Evolutionary conservation across 2,329 filamentous ascomycete genomes (phyloP), one percentile per base, ranked within the genome.

Genomic region (Claviceps maximensis): DNA sequence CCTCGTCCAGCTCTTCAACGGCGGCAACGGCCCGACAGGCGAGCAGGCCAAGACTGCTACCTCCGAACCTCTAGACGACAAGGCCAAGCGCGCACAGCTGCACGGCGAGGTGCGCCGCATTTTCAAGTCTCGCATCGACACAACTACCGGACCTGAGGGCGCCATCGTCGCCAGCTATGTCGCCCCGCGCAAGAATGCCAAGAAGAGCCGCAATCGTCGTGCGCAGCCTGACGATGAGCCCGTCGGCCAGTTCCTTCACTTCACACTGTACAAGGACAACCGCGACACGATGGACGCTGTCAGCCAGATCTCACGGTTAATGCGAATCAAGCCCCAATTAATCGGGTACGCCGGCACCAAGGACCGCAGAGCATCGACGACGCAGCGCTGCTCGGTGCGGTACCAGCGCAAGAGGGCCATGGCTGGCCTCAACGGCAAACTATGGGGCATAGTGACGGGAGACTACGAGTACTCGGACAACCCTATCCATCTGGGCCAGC

Each of bases 231-330:
- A 64, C 3, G 64, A 68, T 54, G 66, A 68, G 56, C 66, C 66
- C 54, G 56, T 67, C 76, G 88, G 86, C 19, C 84, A 89, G 49
- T 93, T 88, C 66, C 72, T 95, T 15, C 89, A 95, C 67, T 95
- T 95, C 66, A 91, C 87, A 0, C 75, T 96, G 50, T 94, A 91
- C 78, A 96, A 96, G 71, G 90, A 95, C 71, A 96, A 96, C 71
- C 90, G 91, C 64, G 90, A 96, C 65, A 96, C 90, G 1, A 94
- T 95, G 87, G 90, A 96, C 61, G 84, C 88, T 0, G 76, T 94
- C 51, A 84, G 81, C 51, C 87, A 86, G 62, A 77, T 96, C 42
- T 80, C 84, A 1, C 84, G 84, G 45, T 78, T 85, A 58, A 70
- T 95, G 57, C 86, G 84, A 63, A 74, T 87, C 58, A 89, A 87